A percentile compares a stretch with the other conserved stretches of the same genome.
Conservation (phyloP, 1,139 yeast genomes). For the Pneumocystis carinii region DNA sequence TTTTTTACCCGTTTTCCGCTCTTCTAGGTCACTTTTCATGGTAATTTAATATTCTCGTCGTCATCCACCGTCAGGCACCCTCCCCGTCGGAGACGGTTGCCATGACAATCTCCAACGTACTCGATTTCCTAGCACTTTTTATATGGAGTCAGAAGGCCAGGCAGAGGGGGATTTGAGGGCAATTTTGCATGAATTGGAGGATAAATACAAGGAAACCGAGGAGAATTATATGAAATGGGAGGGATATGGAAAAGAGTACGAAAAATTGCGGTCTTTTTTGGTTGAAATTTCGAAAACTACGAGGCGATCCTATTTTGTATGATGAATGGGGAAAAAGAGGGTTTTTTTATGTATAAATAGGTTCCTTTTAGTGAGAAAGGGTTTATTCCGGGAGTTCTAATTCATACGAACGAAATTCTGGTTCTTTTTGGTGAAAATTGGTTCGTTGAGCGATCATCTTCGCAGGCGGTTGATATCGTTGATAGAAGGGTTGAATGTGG, state of each 20-base stretch:
- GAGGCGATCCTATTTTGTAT: neutral
- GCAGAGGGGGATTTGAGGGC: neutral
- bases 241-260: neutral
- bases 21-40: neutral
- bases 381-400: neutral
- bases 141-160: neutral
- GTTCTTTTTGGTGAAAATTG: slow-evolving; percentile 1
- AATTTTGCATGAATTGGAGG: neutral
- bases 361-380: neutral
- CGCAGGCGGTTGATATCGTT: neutral
- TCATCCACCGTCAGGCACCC: neutral
- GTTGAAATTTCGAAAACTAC: neutral
- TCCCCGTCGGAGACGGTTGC: neutral
- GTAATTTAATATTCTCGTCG: neutral
- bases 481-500: neutral
- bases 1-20: neutral
- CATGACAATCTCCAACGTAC: neutral
- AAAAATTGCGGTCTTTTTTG: neutral
- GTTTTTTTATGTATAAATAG: neutral
- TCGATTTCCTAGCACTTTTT: no score
- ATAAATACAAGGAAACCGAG: neutral
- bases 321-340: neutral
- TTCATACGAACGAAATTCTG: neutral
- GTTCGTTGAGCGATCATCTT: neutral
- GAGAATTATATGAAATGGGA: neutral